Conservation (phyloP, 306 rosid species). For the Trifolium subterraneum region DNA sequence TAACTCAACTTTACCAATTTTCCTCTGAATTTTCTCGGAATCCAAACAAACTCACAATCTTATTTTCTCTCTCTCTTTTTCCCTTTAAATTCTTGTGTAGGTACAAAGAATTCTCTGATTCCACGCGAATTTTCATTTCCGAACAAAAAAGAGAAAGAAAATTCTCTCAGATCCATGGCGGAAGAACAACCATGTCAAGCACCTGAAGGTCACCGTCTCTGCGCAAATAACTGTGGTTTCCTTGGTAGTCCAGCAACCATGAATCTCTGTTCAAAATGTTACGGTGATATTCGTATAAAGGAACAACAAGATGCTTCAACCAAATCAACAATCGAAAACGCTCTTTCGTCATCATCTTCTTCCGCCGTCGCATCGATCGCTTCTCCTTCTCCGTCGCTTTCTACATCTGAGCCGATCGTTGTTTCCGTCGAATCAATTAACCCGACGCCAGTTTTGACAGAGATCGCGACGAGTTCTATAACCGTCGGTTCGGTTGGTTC, state of each 20-base stretch:
- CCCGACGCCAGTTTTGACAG: slow-evolving; percentile 21
- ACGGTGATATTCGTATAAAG: slow-evolving; percentile 59
- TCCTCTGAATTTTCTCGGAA: slow-evolving; percentile 24
- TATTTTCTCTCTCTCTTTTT: neutral
- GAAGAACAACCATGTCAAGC: slow-evolving; percentile 93
- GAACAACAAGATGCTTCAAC: slow-evolving; percentile 74
- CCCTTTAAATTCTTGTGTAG: neutral
- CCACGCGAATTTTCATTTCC: neutral
- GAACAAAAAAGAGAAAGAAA: too few relatives aligned
- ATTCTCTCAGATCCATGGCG: slow-evolving; percentile 55
- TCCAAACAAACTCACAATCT: slow-evolving; percentile 23
- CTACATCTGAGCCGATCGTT: neutral
- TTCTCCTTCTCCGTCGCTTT: neutral
- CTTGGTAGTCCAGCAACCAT: slow-evolving; percentile 87
- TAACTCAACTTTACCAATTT: slow-evolving; percentile 22
- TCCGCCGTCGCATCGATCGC: neutral
- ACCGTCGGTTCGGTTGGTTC: neutral
- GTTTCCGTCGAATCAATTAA: slow-evolving; percentile 31
- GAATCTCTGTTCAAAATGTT: slow-evolving; percentile 93
- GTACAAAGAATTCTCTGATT: slow-evolving; percentile 9
- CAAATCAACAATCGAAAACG: slow-evolving; percentile 75
- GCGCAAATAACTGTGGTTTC: slow-evolving; percentile 93
- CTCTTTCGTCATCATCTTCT: slow-evolving; percentile 54
- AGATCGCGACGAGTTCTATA: slow-evolving; percentile 28
- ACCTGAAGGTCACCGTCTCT: slow-evolving; percentile 82